phyloP scores from a whole-genome alignment of 2,329 filamentous ascomycete genomes.

The Chaetomiaceae sp. region DNA sequence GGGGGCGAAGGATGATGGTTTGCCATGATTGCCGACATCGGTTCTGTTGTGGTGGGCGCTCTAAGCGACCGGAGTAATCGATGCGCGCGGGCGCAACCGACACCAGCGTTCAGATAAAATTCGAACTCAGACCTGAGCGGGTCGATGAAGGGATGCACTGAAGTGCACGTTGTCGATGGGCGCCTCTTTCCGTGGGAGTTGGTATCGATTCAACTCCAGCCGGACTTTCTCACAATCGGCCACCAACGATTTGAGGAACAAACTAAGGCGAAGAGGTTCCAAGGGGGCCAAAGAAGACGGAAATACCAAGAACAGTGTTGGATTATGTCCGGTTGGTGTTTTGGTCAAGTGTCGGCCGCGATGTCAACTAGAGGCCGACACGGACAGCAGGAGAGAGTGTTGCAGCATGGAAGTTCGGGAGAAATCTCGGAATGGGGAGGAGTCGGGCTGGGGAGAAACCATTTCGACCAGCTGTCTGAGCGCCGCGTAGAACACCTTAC shows the following conservation, averaged over 20 bases:
- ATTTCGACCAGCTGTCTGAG: conserved; percentile 18
- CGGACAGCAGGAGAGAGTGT: conserved; percentile 12
- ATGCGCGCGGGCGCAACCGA: neutral
- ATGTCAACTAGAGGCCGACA: conserved; percentile 11
- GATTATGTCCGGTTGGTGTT: conserved; percentile 3
- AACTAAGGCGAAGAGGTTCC: no score
- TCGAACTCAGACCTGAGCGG: neutral
- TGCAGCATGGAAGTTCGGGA: conserved; percentile 21
- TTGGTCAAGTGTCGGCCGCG: conserved; percentile 5
- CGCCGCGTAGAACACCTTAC: conserved; percentile 21
- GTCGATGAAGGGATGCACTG: neutral
- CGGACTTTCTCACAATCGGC: neutral
- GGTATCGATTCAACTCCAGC: neutral
- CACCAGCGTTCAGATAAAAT: neutral
- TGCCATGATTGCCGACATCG: conserved; percentile 51
- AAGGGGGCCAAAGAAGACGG: neutral
- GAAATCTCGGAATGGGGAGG: conserved; percentile 27
- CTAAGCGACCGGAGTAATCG: neutral
- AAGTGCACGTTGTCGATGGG: neutral
- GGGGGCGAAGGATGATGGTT: conserved; percentile 79
- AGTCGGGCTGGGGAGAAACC: conserved; percentile 22
- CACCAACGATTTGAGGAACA: neutral
- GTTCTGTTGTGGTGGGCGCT: no score
- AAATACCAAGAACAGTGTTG: conserved; percentile 9
- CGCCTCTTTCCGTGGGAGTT: neutral